Conservation (phyloP, 1,284 basidiomycete species). For the Caloboletus firmus region DNA sequence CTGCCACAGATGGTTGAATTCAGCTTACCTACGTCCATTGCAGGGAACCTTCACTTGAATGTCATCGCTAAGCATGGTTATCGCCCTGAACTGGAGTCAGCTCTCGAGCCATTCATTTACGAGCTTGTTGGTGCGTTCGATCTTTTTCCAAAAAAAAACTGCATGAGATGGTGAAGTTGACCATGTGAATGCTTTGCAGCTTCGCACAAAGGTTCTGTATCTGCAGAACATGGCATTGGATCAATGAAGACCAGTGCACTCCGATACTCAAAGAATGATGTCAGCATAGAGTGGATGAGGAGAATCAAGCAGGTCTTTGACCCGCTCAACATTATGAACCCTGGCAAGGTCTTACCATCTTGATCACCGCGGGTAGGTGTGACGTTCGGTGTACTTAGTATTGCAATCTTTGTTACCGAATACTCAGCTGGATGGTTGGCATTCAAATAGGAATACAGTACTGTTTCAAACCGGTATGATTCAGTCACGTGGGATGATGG, state of each 20-base stretch:
- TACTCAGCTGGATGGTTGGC: background rate
- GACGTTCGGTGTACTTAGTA: background rate
- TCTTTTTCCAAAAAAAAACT: background rate
- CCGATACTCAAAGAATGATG: slow-evolving; percentile 81
- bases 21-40: slow-evolving; percentile 2
- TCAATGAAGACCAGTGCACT: slow-evolving; percentile 94
- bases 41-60: slow-evolving; percentile 95
- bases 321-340: slow-evolving; percentile 89
- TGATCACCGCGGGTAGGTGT: background rate
- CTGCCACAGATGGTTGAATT: background rate
- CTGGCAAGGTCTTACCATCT: slow-evolving; percentile 69
- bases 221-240: slow-evolving; percentile 96
- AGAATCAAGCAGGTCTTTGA: slow-evolving; percentile 91
- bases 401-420: background rate
- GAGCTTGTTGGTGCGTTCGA: slow-evolving; percentile 77
- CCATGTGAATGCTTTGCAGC: slow-evolving; percentile 38
- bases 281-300: slow-evolving; percentile 87
- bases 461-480: too few species aligned
- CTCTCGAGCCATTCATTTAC: slow-evolving; percentile 95
- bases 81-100: slow-evolving; percentile 78
- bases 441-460: too few species aligned
- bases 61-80: slow-evolving; percentile 81
- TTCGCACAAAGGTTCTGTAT: slow-evolving; percentile 83
- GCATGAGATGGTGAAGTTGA: background rate
- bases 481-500: background rate